Evolutionary conservation across 1,284 basidiomycete genomes (phyloP).

Genomic region (Trametes pubescens): DNA sequence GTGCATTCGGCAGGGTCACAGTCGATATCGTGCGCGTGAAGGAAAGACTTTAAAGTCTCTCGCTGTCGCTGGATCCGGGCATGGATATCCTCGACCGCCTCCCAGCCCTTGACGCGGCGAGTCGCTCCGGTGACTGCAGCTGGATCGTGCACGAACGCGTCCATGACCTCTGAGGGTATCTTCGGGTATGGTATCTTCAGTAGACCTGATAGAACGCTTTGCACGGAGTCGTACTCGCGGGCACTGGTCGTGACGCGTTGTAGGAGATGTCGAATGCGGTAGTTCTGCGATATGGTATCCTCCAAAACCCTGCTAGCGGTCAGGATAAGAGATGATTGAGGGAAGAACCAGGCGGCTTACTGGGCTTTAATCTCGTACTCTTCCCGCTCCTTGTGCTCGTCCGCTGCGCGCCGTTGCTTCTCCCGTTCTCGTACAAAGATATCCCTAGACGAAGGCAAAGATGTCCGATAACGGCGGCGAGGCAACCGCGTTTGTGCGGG

Average conservation of each 20-base stretch:
- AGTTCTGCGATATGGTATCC: slow-evolving; percentile 64
- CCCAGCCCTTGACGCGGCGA: slow-evolving; percentile 64
- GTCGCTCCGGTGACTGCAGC: slow-evolving; percentile 72
- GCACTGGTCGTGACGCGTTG: slow-evolving; percentile 67
- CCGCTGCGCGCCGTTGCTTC: slow-evolving; percentile 50
- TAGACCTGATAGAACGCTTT: slow-evolving; percentile 54
- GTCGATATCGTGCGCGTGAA: slow-evolving; percentile 22
- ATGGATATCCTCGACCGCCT: slow-evolving; percentile 77
- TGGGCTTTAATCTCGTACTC: slow-evolving; percentile 69
- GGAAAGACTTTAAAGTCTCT: slow-evolving; percentile 59
- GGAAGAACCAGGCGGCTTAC: slow-evolving; percentile 47
- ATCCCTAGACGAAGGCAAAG: slow-evolving; percentile 39
- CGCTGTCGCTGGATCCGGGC: slow-evolving; percentile 65
- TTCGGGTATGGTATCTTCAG: slow-evolving; percentile 55
- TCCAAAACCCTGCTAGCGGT: slow-evolving; percentile 59
- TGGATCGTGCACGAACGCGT: slow-evolving; percentile 78
- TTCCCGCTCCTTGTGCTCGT: slow-evolving; percentile 56
- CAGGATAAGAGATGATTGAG: neutral
- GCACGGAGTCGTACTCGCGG: slow-evolving; percentile 69
- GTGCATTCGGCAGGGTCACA: slow-evolving; percentile 25
- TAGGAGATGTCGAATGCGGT: slow-evolving; percentile 67
- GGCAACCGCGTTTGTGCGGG: slow-evolving; percentile 24
- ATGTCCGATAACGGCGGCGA: slow-evolving; percentile 36
- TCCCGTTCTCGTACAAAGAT: slow-evolving; percentile 38
- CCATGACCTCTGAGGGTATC: slow-evolving; percentile 70